Conservation (phyloP, 2,329 filamentous ascomycete species). For the Cladosporium phlei region DNA sequence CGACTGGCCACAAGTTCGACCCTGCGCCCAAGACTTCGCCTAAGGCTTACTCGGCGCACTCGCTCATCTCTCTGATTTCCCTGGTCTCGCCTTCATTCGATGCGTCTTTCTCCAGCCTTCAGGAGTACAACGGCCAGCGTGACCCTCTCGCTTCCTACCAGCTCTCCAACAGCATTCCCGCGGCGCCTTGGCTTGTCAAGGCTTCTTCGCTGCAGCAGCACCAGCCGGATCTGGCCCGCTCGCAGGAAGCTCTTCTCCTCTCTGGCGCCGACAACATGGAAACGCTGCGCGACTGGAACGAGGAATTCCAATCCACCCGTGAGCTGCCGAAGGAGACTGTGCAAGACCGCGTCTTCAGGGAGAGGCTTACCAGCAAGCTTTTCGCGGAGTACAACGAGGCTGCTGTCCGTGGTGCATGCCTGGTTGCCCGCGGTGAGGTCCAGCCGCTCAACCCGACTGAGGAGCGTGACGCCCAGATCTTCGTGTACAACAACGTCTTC, state of each 20-base stretch:
- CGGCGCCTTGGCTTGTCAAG: conserved; percentile 86
- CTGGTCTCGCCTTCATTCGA: conserved; percentile 80
- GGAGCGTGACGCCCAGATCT: conserved; percentile 88
- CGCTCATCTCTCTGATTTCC: conserved; percentile 72
- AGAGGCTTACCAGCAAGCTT: conserved; percentile 88
- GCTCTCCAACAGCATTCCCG: conserved; percentile 88
- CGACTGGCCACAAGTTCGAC: conserved; percentile 91
- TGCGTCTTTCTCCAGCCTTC: conserved; percentile 68
- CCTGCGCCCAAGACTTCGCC: conserved; percentile 74
- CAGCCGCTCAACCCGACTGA: conserved; percentile 93
- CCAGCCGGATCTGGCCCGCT: conserved; percentile 75
- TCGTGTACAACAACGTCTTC: conserved; percentile 99
- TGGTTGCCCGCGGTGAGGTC: conserved; percentile 89
- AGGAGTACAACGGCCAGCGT: conserved; percentile 77
- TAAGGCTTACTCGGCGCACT: conserved; percentile 77
- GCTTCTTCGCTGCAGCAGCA: conserved; percentile 65
- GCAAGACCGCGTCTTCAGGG: conserved; percentile 92
- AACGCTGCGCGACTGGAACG: conserved; percentile 95
- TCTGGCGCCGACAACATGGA: conserved; percentile 90
- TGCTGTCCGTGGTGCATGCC: conserved; percentile 81
- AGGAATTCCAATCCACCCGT: conserved; percentile 94
- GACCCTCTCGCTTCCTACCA: conserved; percentile 92
- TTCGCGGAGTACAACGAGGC: conserved; percentile 98
- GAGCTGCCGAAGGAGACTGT: conserved; percentile 91
- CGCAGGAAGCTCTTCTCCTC: conserved; percentile 88